Evolutionary conservation across 495 filamentous ascomycete genomes (phyloP).

Genomic region (Trichodelitschia bisporula): DNA sequence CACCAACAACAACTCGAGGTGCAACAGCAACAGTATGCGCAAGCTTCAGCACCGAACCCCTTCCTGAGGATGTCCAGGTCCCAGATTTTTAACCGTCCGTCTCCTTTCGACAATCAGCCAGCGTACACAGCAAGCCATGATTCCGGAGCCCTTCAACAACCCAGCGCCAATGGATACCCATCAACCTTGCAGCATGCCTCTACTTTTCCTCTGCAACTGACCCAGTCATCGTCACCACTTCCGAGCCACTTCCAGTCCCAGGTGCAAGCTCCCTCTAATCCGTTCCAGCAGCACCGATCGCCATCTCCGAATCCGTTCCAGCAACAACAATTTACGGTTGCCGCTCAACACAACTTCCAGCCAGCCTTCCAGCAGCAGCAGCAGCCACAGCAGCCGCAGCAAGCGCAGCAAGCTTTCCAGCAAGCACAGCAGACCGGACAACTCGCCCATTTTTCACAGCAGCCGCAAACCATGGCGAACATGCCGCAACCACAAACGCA

Average conservation of each 20-base stretch:
- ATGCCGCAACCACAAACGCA: conserved; percentile 5
- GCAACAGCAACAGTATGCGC: conserved; percentile 17
- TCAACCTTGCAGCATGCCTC: too few relatives aligned
- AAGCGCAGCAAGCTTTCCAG: neutral
- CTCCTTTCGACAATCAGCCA: conserved; percentile 11
- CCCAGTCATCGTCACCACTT: too few relatives aligned
- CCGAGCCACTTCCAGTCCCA: neutral
- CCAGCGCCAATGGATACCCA: too few relatives aligned
- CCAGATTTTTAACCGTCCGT: conserved; percentile 14
- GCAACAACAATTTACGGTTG: neutral
- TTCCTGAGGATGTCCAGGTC: conserved; percentile 12
- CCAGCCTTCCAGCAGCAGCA: conserved; percentile 14
- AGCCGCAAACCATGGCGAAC: neutral
- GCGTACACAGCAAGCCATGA: too few relatives aligned
- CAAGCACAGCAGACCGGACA: neutral
- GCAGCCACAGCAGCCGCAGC: conserved; percentile 11
- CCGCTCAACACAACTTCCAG: conserved; percentile 7
- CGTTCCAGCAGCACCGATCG: neutral
- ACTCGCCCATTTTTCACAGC: neutral
- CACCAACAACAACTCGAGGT: conserved; percentile 13
- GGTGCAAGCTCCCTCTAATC: neutral
- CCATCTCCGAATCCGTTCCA: neutral
- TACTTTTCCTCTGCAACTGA: too few relatives aligned
- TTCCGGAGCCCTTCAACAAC: too few relatives aligned
- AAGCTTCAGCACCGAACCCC: conserved; percentile 10